These are phyloP conservation scores for Myotisia sp. DNA, from an alignment of 2,329 filamentous ascomycete genomes.

Conservation along the genomic window DNA sequence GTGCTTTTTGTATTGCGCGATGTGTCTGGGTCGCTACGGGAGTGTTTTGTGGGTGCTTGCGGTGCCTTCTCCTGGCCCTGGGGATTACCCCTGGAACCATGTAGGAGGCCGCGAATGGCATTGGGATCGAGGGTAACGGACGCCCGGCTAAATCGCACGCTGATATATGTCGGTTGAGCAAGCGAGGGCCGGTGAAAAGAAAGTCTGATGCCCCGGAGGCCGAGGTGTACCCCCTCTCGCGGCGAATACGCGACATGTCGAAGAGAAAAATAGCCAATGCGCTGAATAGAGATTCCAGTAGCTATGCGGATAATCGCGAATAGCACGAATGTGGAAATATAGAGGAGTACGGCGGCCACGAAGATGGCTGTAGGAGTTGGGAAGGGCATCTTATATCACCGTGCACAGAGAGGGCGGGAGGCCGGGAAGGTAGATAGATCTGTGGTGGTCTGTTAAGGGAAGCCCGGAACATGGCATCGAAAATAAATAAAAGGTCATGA, in stretches of 20 bases:
- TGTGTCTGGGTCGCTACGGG: constrained; percentile 1
- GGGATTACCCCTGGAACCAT: not conserved
- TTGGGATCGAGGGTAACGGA: constrained; percentile 68
- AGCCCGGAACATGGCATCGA: too few relatives aligned
- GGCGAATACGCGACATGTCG: constrained; percentile 82
- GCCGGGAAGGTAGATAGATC: too few relatives aligned
- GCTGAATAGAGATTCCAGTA: constrained; percentile 89
- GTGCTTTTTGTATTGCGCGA: not conserved
- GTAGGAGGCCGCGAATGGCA: constrained; percentile 31
- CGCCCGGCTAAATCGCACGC: constrained; percentile 73
- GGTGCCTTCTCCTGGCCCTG: constrained; percentile 1
- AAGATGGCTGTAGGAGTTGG: constrained; percentile 64
- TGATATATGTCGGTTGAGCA: constrained; percentile 92
- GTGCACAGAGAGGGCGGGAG: too few relatives aligned
- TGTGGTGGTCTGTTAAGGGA: too few relatives aligned
- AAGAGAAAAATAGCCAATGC: constrained; percentile 82
- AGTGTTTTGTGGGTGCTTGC: not conserved
- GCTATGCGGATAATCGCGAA: constrained; percentile 86
- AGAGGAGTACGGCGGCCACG: constrained; percentile 70
- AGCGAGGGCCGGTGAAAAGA: constrained; percentile 88
- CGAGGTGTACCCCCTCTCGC: constrained; percentile 74
- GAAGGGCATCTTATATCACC: constrained; percentile 30
- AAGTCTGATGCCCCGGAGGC: constrained; percentile 76
- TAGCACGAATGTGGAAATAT: constrained; percentile 80
- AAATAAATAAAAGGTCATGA: too few relatives aligned